These are phyloP conservation scores for Fragilariopsis cylindrus DNA, from an alignment of 108 stramenopile species.

Conservation along the genomic window DNA sequence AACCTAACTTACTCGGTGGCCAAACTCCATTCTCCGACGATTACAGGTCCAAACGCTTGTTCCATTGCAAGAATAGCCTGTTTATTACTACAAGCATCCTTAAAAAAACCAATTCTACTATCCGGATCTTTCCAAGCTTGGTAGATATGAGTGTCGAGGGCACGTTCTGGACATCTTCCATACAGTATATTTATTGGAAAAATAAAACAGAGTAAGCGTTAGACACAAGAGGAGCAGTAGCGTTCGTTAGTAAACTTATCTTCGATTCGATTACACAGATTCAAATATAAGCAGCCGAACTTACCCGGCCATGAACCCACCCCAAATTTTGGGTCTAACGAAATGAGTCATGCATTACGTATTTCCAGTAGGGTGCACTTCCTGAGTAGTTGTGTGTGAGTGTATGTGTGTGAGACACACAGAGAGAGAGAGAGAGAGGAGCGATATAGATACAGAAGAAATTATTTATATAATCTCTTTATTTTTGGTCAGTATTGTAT, in stretches of 20 bases:
- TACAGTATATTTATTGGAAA: conserved; percentile 4
- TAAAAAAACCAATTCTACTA: conserved; percentile 71
- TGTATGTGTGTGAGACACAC: too few species aligned
- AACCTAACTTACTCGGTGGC: conserved; percentile 69
- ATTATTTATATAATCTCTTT: background rate
- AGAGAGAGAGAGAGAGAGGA: background rate
- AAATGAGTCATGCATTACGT: conserved; percentile 95
- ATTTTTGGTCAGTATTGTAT: background rate
- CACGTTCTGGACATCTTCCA: conserved; percentile 77
- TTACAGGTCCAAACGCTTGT: conserved; percentile 77
- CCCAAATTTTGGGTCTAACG: conserved; percentile 89
- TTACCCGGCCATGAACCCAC: conserved; percentile 87
- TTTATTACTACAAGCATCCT: conserved; percentile 82
- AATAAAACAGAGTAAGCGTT: background rate
- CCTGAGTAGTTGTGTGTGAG: background rate
- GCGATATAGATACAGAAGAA: background rate
- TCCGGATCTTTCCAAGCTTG: conserved; percentile 91
- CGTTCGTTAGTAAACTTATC: background rate
- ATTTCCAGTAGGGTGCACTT: conserved; percentile 90
- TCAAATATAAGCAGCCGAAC: conserved; percentile 1
- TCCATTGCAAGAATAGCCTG: conserved; percentile 76
- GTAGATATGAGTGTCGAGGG: conserved; percentile 92
- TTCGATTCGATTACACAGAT: background rate
- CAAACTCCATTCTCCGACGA: conserved; percentile 93
- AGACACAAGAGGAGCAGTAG: background rate